These are phyloP conservation scores for Fusarium continuum DNA, from an alignment of 2,329 filamentous ascomycete genomes.

Conservation along the genomic window DNA sequence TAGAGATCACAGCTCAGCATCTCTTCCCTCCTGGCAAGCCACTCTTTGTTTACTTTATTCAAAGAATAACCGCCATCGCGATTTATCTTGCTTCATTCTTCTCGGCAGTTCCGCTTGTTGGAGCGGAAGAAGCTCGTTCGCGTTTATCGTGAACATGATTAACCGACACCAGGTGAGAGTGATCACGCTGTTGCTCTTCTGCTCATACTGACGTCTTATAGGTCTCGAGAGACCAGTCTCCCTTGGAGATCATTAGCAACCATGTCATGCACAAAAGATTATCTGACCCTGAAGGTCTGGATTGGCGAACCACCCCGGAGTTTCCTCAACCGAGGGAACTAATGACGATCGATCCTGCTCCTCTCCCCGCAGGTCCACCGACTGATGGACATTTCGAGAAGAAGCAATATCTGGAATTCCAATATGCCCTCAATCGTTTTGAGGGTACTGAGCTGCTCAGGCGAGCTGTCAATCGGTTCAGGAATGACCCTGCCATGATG, in stretches of 20 bases:
- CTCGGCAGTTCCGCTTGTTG: background rate
- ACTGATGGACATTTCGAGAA: slow-evolving; percentile 10
- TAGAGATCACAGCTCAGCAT: too few species aligned
- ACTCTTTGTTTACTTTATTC: too few species aligned
- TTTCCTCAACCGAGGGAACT: slow-evolving; percentile 41
- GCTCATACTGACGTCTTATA: slow-evolving; percentile 1
- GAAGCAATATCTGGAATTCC: slow-evolving; percentile 71
- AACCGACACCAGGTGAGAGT: background rate
- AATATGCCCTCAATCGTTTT: slow-evolving; percentile 80
- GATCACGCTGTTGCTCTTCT: background rate
- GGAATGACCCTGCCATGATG: slow-evolving; percentile 59
- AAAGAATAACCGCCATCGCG: too few species aligned
- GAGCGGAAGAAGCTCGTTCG: background rate
- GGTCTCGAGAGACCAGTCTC: background rate
- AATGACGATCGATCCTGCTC: slow-evolving; percentile 24
- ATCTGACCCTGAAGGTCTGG: background rate
- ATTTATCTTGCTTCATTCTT: background rate
- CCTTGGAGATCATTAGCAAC: slow-evolving; percentile 13
- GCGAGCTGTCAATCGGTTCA: slow-evolving; percentile 68
- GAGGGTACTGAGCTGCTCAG: slow-evolving; percentile 77
- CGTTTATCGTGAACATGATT: background rate
- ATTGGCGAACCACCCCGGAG: slow-evolving; percentile 36
- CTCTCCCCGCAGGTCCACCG: slow-evolving; percentile 14
- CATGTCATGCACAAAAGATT: slow-evolving; percentile 11
- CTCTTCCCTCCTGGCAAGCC: too few species aligned